A percentile compares a stretch with the other conserved stretches of the same genome.
phyloP scores from a whole-genome alignment of 192 early-diverging fungal genomes.

The Linderina pennispora region DNA sequence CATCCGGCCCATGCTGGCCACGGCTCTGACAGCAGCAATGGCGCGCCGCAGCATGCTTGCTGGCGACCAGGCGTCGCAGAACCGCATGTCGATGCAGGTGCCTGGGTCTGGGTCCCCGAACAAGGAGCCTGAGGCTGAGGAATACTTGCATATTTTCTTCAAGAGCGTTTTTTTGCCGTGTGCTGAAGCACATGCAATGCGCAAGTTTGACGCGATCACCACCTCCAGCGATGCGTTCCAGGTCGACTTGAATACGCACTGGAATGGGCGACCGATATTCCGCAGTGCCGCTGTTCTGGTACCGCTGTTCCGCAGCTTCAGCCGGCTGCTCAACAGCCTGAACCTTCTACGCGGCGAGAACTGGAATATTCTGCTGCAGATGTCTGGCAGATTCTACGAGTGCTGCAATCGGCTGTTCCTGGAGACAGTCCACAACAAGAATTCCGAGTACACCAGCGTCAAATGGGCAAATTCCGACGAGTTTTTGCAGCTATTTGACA shows the following conservation, averaged over 20 bases:
- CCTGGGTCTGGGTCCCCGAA: slow-evolving; percentile 6
- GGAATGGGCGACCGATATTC: slow-evolving; percentile 41
- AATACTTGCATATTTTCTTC: slow-evolving; percentile 58
- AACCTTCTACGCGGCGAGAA: slow-evolving; percentile 37
- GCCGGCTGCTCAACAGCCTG: slow-evolving; percentile 31
- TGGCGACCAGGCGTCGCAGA: slow-evolving; percentile 28
- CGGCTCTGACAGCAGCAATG: slow-evolving; percentile 8
- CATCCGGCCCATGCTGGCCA: slow-evolving; percentile 17
- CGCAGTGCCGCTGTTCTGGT: slow-evolving; percentile 40
- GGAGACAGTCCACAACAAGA: slow-evolving; percentile 37
- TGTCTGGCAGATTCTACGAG: slow-evolving; percentile 36
- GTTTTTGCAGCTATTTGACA: slow-evolving; percentile 50
- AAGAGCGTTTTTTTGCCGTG: slow-evolving; percentile 67
- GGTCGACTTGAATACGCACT: slow-evolving; percentile 23
- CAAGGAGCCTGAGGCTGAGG: slow-evolving; percentile 32
- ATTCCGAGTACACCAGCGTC: slow-evolving; percentile 39
- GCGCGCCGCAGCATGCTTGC: slow-evolving; percentile 36
- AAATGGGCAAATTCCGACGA: slow-evolving; percentile 61
- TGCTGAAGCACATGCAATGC: slow-evolving; percentile 77
- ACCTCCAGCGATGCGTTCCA: slow-evolving; percentile 39
- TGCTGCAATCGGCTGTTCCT: slow-evolving; percentile 38
- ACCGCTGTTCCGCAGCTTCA: slow-evolving; percentile 34
- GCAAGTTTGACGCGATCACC: slow-evolving; percentile 38
- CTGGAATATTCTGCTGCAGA: slow-evolving; percentile 40
- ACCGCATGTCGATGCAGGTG: slow-evolving; percentile 3